phyloP scores from a whole-genome alignment of 1,284 basidiomycete species.

The Heterobasidion irregulare region DNA sequence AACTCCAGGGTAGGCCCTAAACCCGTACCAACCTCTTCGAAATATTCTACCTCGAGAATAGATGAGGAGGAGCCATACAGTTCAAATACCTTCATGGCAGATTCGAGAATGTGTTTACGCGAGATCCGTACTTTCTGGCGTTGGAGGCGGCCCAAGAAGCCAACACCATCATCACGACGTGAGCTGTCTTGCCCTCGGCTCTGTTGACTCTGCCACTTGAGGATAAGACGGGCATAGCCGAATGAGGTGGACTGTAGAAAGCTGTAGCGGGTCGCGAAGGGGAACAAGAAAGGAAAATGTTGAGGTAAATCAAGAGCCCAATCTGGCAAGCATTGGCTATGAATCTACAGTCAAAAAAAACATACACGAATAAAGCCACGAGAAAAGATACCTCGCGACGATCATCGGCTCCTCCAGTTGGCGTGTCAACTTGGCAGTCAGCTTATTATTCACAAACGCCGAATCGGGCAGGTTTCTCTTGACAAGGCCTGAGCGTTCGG shows the following conservation, averaged over 20 bases:
- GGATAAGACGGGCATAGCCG: constrained; percentile 89
- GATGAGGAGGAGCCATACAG: constrained; percentile 91
- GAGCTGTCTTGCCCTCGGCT: constrained; percentile 64
- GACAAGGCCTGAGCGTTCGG: constrained; percentile 42
- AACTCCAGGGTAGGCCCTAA: constrained; percentile 98
- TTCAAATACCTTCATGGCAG: constrained; percentile 97
- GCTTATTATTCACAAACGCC: constrained; percentile 95
- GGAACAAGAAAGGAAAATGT: constrained; percentile 96
- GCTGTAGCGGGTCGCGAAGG: constrained; percentile 93
- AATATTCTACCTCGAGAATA: constrained; percentile 96
- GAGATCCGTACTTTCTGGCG: constrained; percentile 97
- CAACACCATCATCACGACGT: constrained; percentile 83
- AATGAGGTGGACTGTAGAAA: constrained; percentile 98
- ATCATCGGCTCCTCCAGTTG: constrained; percentile 99
- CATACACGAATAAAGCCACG: background rate
- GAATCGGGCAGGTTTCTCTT: constrained; percentile 61
- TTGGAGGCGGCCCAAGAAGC: constrained; percentile 86
- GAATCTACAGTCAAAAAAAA: constrained; percentile 1
- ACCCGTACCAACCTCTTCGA: constrained; percentile 98
- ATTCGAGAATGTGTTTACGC: constrained; percentile 89
- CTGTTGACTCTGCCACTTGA: constrained; percentile 85
- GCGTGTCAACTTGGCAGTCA: constrained; percentile 96
- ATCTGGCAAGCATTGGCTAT: constrained; percentile 87
- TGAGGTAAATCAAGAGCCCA: constrained; percentile 95
- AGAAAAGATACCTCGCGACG: constrained; percentile 71